phyloP scores from a whole-genome alignment of 352 stramenopile species.

The Phytopythium mirpurense region DNA sequence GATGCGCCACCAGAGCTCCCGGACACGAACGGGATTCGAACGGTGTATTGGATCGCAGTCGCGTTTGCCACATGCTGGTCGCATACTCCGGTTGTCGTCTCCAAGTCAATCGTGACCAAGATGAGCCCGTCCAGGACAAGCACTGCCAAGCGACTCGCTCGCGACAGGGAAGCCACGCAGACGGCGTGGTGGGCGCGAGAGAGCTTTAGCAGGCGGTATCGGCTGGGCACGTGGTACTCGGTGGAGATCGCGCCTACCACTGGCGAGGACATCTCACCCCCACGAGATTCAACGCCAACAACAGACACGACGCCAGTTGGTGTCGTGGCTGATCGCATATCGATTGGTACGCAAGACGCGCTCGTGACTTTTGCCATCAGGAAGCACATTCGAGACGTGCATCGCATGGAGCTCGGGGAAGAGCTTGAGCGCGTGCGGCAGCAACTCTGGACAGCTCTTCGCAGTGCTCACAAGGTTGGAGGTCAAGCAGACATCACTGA shows the following conservation, averaged over 20 bases:
- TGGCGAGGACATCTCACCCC: neutral
- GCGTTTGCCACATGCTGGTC: slow-evolving; percentile 48
- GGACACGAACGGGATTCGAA: slow-evolving; percentile 38
- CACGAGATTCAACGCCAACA: neutral
- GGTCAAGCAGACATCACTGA: too few species aligned
- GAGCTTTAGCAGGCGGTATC: slow-evolving; percentile 66
- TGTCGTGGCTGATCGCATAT: neutral
- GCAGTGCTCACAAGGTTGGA: neutral
- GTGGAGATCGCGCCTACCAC: slow-evolving; percentile 32
- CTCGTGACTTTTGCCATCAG: slow-evolving; percentile 13
- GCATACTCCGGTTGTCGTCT: slow-evolving; percentile 47
- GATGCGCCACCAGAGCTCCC: slow-evolving; percentile 20
- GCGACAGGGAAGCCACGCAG: slow-evolving; percentile 37
- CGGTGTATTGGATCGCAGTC: slow-evolving; percentile 54
- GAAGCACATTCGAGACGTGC: slow-evolving; percentile 31
- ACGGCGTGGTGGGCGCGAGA: slow-evolving; percentile 80
- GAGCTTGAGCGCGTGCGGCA: slow-evolving; percentile 63
- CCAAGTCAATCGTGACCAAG: slow-evolving; percentile 68
- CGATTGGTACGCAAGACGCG: neutral
- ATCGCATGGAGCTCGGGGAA: slow-evolving; percentile 43
- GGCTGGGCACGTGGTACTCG: slow-evolving; percentile 71
- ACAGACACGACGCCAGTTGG: neutral
- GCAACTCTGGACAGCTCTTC: slow-evolving; percentile 41
- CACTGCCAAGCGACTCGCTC: slow-evolving; percentile 40
- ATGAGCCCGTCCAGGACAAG: slow-evolving; percentile 26